A percentile compares a stretch with the other conserved stretches of the same genome.
Conservation (phyloP, 1,284 basidiomycete genomes). For the Entoloma clypeatum region DNA sequence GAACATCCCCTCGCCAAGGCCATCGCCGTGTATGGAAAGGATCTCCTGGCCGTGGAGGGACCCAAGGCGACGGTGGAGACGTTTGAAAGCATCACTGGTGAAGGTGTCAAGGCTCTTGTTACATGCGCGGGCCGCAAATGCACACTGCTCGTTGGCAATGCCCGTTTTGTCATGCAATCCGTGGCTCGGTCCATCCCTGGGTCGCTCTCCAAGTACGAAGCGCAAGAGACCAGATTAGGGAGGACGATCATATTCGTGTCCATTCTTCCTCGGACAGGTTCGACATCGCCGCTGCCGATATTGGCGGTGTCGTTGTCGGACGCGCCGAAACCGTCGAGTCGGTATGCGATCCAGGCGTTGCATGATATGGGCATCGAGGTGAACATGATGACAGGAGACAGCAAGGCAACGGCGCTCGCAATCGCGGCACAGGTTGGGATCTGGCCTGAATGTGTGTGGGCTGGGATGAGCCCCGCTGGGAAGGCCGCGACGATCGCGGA, state of each 20-base stretch:
- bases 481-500: slow-evolving; percentile 83
- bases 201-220: slow-evolving; percentile 60
- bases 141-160: slow-evolving; percentile 72
- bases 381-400: slow-evolving; percentile 89
- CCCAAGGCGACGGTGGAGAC: slow-evolving; percentile 47
- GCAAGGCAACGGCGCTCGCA: slow-evolving; percentile 76
- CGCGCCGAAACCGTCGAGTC: slow-evolving; percentile 77
- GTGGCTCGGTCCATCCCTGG: slow-evolving; percentile 51
- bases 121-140: slow-evolving; percentile 44
- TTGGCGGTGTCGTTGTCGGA: slow-evolving; percentile 81
- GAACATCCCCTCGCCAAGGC: slow-evolving; percentile 97
- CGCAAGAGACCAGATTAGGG: slow-evolving; percentile 64
- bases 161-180: slow-evolving; percentile 61
- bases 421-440: slow-evolving; percentile 89
- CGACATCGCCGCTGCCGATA: slow-evolving; percentile 44
- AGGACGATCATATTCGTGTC: slow-evolving; percentile 85
- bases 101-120: slow-evolving; percentile 78
- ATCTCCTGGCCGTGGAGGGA: slow-evolving; percentile 48
- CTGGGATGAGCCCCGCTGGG: slow-evolving; percentile 89
- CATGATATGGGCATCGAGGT: slow-evolving; percentile 87
- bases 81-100: slow-evolving; percentile 88
- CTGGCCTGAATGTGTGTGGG: slow-evolving; percentile 74
- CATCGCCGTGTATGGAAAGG: slow-evolving; percentile 78
- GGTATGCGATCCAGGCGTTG: slow-evolving; percentile 75
- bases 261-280: slow-evolving; percentile 38